Percentiles rank a stretch among this genome's conserved stretches.
Conservation (phyloP, 2,329 filamentous ascomycete species). For the Colletotrichum melonis region DNA sequence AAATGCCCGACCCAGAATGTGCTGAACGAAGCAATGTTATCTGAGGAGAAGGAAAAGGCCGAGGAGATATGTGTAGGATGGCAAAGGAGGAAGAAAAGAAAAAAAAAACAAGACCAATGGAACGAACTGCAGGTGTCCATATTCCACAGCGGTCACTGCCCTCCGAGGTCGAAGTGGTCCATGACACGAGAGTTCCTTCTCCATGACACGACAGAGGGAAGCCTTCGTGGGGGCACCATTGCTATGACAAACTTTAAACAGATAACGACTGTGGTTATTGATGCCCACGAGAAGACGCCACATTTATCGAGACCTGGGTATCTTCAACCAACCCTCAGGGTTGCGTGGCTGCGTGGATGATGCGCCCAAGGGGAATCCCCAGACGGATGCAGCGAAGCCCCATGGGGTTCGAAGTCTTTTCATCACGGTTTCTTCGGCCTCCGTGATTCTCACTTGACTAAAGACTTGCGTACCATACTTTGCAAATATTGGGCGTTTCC, state of each 20-base stretch:
- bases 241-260: neutral
- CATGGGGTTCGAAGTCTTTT: neutral
- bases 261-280: neutral
- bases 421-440: neutral
- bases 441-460: neutral
- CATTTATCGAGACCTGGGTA: neutral
- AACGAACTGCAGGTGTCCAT: neutral
- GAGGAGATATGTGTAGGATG: neutral
- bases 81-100: neutral
- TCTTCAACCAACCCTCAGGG: neutral
- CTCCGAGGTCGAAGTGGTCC: neutral
- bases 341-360: neutral
- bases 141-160: neutral
- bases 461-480: neutral
- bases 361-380: neutral
- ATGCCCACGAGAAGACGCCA: neutral
- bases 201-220: neutral
- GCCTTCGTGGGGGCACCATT: neutral
- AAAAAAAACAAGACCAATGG: neutral
- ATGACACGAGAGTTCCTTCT: neutral
- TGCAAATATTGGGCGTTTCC: neutral
- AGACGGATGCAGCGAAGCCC: neutral
- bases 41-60: neutral
- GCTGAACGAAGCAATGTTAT: neutral
- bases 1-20: neutral